A percentile compares a stretch with the other conserved stretches of the same genome.
Evolutionary conservation across 2,329 filamentous ascomycete species (phyloP).

Genomic region (Aspergillus neotritici): DNA sequence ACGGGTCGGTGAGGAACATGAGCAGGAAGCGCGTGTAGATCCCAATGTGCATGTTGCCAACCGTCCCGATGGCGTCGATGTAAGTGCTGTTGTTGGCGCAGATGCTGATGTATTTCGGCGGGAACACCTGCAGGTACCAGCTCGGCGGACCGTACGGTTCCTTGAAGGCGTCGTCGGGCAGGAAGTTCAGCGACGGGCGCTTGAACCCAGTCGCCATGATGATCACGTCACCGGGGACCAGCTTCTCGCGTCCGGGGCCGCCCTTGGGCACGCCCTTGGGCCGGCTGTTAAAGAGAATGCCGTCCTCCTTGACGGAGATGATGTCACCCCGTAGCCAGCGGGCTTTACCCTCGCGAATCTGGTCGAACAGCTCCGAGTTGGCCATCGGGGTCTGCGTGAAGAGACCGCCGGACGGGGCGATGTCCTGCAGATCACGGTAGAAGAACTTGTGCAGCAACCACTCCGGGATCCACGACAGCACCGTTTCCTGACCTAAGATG

Average conservation of each 20-base stretch:
- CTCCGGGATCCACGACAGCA: slow-evolving; percentile 73
- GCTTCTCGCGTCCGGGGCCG: slow-evolving; percentile 63
- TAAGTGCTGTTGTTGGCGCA: slow-evolving; percentile 83
- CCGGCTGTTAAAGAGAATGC: slow-evolving; percentile 66
- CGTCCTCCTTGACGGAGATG: slow-evolving; percentile 55
- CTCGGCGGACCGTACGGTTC: slow-evolving; percentile 72
- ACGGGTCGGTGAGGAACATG: slow-evolving; percentile 77
- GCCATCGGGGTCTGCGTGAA: slow-evolving; percentile 85
- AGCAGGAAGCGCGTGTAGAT: slow-evolving; percentile 81
- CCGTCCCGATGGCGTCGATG: slow-evolving; percentile 70
- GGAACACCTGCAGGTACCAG: slow-evolving; percentile 86
- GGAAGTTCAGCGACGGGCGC: slow-evolving; percentile 65
- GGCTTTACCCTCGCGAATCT: slow-evolving; percentile 64
- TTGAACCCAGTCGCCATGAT: slow-evolving; percentile 81
- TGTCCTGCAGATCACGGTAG: slow-evolving; percentile 71
- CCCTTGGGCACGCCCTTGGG: slow-evolving; percentile 66
- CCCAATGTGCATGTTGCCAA: slow-evolving; percentile 84
- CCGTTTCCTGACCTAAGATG: slow-evolving; percentile 70
- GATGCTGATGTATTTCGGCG: slow-evolving; percentile 64
- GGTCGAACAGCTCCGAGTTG: slow-evolving; percentile 72
- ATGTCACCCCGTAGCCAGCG: slow-evolving; percentile 81
- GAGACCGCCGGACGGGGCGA: slow-evolving; percentile 66
- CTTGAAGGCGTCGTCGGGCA: slow-evolving; percentile 66
- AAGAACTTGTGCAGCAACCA: slow-evolving; percentile 69
- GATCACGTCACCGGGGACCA: slow-evolving; percentile 67